These are phyloP conservation scores for Alternaria triticina DNA, from an alignment of 2,329 filamentous ascomycete species.

Conservation along the genomic window DNA sequence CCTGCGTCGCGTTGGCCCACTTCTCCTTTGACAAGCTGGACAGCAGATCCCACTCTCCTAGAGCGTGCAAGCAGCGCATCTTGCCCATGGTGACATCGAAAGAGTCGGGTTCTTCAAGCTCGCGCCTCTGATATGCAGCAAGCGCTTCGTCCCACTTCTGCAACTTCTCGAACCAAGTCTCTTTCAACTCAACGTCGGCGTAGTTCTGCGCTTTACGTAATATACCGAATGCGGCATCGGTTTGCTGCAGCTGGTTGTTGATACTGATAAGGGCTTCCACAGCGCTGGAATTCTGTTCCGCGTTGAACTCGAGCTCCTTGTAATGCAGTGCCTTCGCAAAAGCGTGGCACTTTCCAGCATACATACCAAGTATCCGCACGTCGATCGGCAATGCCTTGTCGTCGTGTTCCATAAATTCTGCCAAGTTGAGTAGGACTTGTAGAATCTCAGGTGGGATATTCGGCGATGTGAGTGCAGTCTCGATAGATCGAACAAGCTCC, in stretches of 20 bases:
- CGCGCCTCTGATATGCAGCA: conserved; percentile 87
- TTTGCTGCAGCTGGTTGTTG: conserved; percentile 98
- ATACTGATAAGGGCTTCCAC: conserved; percentile 98
- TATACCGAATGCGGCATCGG: conserved; percentile 97
- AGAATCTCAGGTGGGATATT: conserved; percentile 96
- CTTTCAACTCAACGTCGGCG: conserved; percentile 92
- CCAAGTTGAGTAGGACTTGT: conserved; percentile 90
- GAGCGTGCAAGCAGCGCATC: conserved; percentile 95
- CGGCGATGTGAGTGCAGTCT: conserved; percentile 91
- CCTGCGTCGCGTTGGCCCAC: conserved; percentile 87
- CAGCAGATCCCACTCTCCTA: conserved; percentile 96
- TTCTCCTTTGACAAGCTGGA: conserved; percentile 89
- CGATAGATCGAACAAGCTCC: conserved; percentile 93
- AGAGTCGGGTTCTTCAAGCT: conserved; percentile 71
- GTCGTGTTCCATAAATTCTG: conserved; percentile 99
- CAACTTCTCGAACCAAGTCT: conserved; percentile 99
- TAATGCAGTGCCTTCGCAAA: conserved; percentile 98
- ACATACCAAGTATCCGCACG: conserved; percentile 90
- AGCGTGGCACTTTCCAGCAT: conserved; percentile 94
- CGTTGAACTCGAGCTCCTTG: conserved; percentile 97
- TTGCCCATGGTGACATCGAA: conserved; percentile 99
- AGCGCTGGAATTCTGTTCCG: conserved; percentile 93
- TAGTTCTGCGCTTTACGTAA: conserved; percentile 94
- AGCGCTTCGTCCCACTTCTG: conserved; percentile 98
- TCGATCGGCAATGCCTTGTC: conserved; percentile 98